Evolutionary conservation across 495 filamentous ascomycete genomes (phyloP), one percentile per base, ranked within the genome.

Genomic region (Lophiotrema nucula): DNA sequence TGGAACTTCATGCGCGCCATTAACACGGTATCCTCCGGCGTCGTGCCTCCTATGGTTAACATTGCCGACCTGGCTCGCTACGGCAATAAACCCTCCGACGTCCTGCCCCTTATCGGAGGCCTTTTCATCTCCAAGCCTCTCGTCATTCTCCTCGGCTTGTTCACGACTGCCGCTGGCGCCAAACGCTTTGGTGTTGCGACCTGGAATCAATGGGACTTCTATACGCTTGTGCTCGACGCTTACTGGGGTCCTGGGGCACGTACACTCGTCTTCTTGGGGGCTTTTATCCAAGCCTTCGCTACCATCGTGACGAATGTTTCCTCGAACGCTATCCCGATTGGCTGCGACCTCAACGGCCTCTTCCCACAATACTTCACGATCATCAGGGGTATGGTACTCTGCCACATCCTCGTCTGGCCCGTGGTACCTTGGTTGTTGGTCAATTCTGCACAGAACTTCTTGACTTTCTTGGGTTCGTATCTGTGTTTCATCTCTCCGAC

Each of bases 61-160:
- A 22, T 47, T 22, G 43, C 43, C 8, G 43, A 47, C n/a, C 21
- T 47, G 4, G 43, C 43, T n/a, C 43, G 43, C 3, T 47, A 47
- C 23, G 43, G 12, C 10, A 47, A 47, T 24, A 25, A 21, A 21
- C 43, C 43, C 4, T 22, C 11, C 16, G 43, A 47, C 43, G 10
- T 47, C 4, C 15, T n/a, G 23, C 43, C 12, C 5, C 43, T 47
- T 10, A 22, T 47, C 5, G 23, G 12, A 6, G 21, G 21, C 6
- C 43, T 47, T 12, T 47, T 47, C 43, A 26, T 47, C 43, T 47
- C 43, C 3, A 47, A 47, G 43, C 43, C 43, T 3, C 3, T 26
- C 3, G 43, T 47, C n/a, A 47, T 47, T 24, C 10, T 47, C n/a
- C 43, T 22, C 10, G 43, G 43, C 3, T 22, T 47, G 8, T 47